Evolutionary conservation across 179 eudicot genomes (phyloP), one percentile per base, ranked within the genome.

Genomic region (Carnegiea gigantea): DNA sequence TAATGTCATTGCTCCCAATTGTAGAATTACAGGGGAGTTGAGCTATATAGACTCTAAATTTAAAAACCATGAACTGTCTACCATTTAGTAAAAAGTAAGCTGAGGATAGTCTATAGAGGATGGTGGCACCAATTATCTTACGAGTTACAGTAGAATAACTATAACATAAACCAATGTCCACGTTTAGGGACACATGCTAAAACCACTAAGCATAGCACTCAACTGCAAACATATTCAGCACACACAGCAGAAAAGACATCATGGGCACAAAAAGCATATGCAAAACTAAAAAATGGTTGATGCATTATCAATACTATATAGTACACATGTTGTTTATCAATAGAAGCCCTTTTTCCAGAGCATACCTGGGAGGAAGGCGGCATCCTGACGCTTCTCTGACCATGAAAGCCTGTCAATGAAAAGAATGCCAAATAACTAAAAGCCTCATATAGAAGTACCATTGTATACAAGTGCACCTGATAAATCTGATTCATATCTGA

Each of bases 331-430:
- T 51, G 57, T 57, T 57, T 4, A 57, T 57, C n/a, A 57, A 20
- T 14, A 57, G 62, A 17, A 57, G n/a, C 62, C 20, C 62, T 5
- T 67, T 67, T 26, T 67, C 15, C 6, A 72, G 24, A 60, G 6
- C 18, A n/a, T 82, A 87, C 90, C 88, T 83, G 90, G 88, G 0
- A 85, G 88, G 78, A 87, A 87, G n/a, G 82, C 62, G 33, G 85
- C 76, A 65, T 83, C 60, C 82, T 79, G 85, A n/a, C 90, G 90
- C 79, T 83, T 87, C 70, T 87, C 79, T 26, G 90, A 80, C 90
- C 90, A 87, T 36, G 90, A 87, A 70, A 87, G 78, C 83, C 89
- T 87, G 77, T 15, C 51, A 46, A 80, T 24, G 6, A 26, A n/a
- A 73, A 44, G 1, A 68, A 21, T 18, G 18, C 6, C 62, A 24